Evolutionary conservation across 495 filamentous ascomycete species (phyloP).

Genomic region (Rusavskia elegans): DNA sequence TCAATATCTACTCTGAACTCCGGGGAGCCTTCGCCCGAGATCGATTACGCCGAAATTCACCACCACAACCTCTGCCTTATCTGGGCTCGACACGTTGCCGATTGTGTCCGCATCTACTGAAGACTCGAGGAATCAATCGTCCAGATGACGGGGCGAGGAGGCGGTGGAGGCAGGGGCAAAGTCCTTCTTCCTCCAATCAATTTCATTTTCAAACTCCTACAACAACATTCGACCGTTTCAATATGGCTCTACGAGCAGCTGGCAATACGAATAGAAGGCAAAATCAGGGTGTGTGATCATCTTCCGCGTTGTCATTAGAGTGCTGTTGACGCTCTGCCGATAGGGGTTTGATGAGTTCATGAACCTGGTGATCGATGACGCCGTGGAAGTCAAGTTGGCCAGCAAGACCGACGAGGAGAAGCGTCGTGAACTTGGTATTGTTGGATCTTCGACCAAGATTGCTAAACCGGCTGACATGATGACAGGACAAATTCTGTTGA

Average conservation of each 20-base stretch:
- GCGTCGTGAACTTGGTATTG: constrained; percentile 63
- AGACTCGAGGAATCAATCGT: not conserved
- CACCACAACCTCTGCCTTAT: no score
- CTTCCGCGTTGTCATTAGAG: not conserved
- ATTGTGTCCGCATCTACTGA: not conserved
- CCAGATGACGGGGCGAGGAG: constrained; percentile 66
- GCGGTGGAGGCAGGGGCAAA: constrained; percentile 55
- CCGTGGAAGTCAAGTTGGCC: constrained; percentile 75
- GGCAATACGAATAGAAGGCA: constrained; percentile 82
- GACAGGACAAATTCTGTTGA: constrained; percentile 85
- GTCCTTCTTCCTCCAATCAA: constrained; percentile 95
- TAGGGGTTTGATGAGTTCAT: constrained; percentile 98
- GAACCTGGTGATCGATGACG: constrained; percentile 95
- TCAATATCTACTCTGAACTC: no score
- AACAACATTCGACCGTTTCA: constrained; percentile 71
- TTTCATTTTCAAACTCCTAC: constrained; percentile 94
- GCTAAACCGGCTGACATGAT: constrained; percentile 14
- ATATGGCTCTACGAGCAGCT: constrained; percentile 97
- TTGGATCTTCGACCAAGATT: not conserved
- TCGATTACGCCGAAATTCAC: no score
- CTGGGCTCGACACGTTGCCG: no score
- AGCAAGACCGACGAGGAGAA: constrained; percentile 71
- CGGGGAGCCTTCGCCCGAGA: no score
- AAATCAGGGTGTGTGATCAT: constrained; percentile 53
- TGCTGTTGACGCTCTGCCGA: not conserved